A percentile compares a stretch with the other conserved stretches of the same genome.
Conservation (phyloP, 78 protist genomes). For the Dictyostelium capitatum region DNA sequence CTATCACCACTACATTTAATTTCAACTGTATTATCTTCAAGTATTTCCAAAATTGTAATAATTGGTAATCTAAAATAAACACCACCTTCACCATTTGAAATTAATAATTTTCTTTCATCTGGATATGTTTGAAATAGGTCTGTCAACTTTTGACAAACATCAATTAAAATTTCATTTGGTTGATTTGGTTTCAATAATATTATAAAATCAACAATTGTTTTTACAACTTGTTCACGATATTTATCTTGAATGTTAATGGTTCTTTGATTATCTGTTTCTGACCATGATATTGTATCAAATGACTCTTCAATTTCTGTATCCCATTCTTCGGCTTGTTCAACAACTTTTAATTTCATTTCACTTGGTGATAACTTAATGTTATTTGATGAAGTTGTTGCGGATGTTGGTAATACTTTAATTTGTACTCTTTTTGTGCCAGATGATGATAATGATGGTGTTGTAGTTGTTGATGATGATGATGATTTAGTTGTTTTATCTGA, state of each 20-base stretch:
- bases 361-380: neutral
- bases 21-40: slow-evolving; percentile 1
- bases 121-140: slow-evolving; percentile 50
- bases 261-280: slow-evolving; percentile 47
- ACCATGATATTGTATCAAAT: slow-evolving; percentile 46
- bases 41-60: slow-evolving; percentile 41
- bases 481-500: neutral
- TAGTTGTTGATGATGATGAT: neutral
- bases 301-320: slow-evolving; percentile 67
- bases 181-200: slow-evolving; percentile 22
- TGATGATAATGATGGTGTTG: neutral
- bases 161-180: neutral
- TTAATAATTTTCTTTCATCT: slow-evolving; percentile 36
- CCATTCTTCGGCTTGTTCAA: slow-evolving; percentile 32
- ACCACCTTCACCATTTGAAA: slow-evolving; percentile 75
- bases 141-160: slow-evolving; percentile 16
- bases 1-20: neutral
- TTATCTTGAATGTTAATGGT: slow-evolving; percentile 68
- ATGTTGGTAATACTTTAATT: neutral
- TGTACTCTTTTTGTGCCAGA: neutral
- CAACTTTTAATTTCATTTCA: slow-evolving; percentile 34
- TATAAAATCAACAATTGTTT: slow-evolving; percentile 58
- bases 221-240: slow-evolving; percentile 59
- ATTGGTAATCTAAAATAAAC: slow-evolving; percentile 59
- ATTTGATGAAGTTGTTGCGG: neutral